Base-by-base conservation (phyloP, 163 green algal species). In the Volvox carteri region DNA sequence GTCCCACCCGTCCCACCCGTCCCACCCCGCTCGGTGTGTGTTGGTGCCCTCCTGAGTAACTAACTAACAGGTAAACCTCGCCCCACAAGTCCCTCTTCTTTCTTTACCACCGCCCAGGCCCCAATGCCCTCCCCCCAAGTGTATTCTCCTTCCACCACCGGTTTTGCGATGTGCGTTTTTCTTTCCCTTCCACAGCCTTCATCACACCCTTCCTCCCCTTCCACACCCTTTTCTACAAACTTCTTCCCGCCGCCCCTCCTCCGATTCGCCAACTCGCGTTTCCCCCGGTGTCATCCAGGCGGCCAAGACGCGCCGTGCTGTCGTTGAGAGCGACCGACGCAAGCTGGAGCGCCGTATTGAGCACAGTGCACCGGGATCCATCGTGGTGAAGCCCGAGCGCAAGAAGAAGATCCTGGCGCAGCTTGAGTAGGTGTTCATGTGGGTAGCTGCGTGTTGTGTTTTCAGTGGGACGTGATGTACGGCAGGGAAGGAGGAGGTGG, bases 321-420 rank as follows among this genome's bases (percentile, higher is more conserved):
- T 98, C 67, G 86, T 93, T n/a, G 95, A 98, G 46, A 90, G 93
- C 9, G 97, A 98, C 62, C 91, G 90, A 19, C 87, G 93, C 39
- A 97, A 97, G 92, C 89, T 95, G 81, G 85, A 95, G 76, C 94
- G 95, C 78, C 93, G 93, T 48, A 95, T 98, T n/a, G 92, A 93
- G 65, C 96, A 99, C 94, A 96, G 87, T 58, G 93, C 93, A 11
- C 96, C 97, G 0, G 96, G 95, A 48, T 92, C 85, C 50, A 93
- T 98, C 72, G 90, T 91, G 44, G 60, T 98, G 86, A 98, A 97
- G 92, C 91, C 96, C 0, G 96, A 96, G 0, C 94, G 97, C 41
- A 98, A 98, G 90, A 97, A 96, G 92, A 98, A 98, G 94, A 96
- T 99, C 78, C 86, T 99, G 7, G 94, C 93, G 67, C 92, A 98